Base-by-base conservation (phyloP, 352 stramenopile species). In the Phytophthora pseudosyringae region DNA sequence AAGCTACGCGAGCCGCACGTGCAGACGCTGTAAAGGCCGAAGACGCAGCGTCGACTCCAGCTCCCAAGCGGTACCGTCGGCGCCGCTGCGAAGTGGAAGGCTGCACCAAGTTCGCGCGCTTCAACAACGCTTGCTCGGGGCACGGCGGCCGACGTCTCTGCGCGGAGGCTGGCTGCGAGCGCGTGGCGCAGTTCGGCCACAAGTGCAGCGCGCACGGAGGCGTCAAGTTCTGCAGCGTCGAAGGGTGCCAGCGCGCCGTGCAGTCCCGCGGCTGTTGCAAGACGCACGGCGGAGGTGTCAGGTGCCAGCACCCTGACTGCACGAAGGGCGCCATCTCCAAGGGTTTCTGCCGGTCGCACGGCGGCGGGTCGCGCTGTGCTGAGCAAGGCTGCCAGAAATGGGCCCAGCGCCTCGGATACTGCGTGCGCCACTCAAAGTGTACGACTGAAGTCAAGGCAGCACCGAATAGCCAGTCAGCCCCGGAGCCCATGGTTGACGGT, bases 221-320 rank as follows among this genome's bases (percentile, higher is more conserved):
- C 5, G 73, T 92, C 53, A 93, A 92, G 53, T 81, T 84, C 46
- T 95, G 88, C 57, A 82, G 73, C 35, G 60, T 92, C 2, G 79
- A 91, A 18, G 81, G 77, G 0, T 95, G 88, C 35, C 65, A 82
- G 21, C 84, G 86, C 41, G 83, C 81, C 5, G 88, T 94, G 46
- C 87, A 95, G 68, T 93, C 85, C 36, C 85, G 89, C 11, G 89
- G 89, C 9, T 91, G 83, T 41, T 97, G 89, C 70, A 95, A 94
- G 69, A 94, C 86, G 3, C 89, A 97, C 60, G 89, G 89, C 7
- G 89, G 89, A 10, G 89, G 89, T 28, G 86, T 93, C 25, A 85
- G 84, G n/a, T 97, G 89, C 68, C 84, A 93, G 65, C 67, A 80
- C 12, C 71, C 71, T 4, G 83, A 83, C 10, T 97, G 89, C 56